These are phyloP conservation scores for Melampsora larici-populina DNA, from an alignment of 1,284 basidiomycete species.

Conservation along the genomic window DNA sequence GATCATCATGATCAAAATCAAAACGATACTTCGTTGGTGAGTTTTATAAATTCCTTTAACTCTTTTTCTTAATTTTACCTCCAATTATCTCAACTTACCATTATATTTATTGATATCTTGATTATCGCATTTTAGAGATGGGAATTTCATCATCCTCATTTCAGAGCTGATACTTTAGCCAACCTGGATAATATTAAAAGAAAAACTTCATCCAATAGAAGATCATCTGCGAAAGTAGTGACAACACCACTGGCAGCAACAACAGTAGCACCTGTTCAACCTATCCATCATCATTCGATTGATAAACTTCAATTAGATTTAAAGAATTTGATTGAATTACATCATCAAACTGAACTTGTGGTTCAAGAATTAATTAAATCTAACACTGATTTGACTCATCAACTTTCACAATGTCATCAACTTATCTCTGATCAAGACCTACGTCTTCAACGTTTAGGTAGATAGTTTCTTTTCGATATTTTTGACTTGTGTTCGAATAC, in stretches of 20 bases:
- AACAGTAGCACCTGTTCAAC: not conserved
- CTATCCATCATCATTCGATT: not conserved
- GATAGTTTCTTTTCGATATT: constrained; percentile 14
- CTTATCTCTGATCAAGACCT: constrained; percentile 35
- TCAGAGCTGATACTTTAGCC: constrained; percentile 66
- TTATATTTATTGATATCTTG: constrained; percentile 7
- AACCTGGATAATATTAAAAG: constrained; percentile 61
- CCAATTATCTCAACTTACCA: not conserved
- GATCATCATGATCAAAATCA: constrained; percentile 13
- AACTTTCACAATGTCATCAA: constrained; percentile 45
- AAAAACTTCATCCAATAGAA: constrained; percentile 70
- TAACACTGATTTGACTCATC: constrained; percentile 12
- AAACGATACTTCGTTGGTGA: not conserved
- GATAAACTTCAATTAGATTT: not conserved
- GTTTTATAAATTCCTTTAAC: not conserved
- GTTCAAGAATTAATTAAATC: not conserved
- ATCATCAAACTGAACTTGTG: not conserved
- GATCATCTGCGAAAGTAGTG: constrained; percentile 32
- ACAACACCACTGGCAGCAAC: not conserved
- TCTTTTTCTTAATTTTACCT: not conserved
- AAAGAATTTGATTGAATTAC: not conserved
- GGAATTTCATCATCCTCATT: constrained; percentile 94
- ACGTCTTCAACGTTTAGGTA: constrained; percentile 2
- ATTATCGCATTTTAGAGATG: constrained; percentile 63
- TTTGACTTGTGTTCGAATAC: not conserved